phyloP scores from a whole-genome alignment of 2,329 filamentous ascomycete genomes.

The Myrmaecium sp. region DNA sequence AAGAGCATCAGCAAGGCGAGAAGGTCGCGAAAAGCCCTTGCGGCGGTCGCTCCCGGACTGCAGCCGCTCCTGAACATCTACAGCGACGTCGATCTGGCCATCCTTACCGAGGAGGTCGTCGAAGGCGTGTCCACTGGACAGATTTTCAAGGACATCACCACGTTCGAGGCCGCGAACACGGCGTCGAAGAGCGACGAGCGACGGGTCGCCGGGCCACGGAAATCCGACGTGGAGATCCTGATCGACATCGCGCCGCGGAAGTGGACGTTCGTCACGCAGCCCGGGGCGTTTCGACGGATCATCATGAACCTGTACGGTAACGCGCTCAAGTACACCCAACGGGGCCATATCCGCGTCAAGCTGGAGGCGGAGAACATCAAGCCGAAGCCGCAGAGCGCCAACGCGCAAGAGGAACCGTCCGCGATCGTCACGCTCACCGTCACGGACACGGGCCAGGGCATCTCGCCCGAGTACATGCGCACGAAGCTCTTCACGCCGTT shows the following conservation, averaged over 20 bases:
- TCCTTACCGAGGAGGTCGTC: conserved; percentile 35
- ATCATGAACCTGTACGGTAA: conserved; percentile 34
- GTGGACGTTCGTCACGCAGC: conserved; percentile 29
- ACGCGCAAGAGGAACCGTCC: conserved; percentile 1
- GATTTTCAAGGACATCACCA: conserved; percentile 17
- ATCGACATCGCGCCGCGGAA: conserved; percentile 24
- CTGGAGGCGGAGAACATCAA: conserved; percentile 5
- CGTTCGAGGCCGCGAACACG: neutral
- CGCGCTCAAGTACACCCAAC: conserved; percentile 29
- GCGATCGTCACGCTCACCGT: conserved; percentile 29
- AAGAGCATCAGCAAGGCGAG: conserved; percentile 12
- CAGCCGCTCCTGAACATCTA: conserved; percentile 16
- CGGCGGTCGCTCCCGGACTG: conserved; percentile 8
- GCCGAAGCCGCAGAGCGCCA: neutral
- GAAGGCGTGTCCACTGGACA: conserved; percentile 38
- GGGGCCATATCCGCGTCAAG: conserved; percentile 20
- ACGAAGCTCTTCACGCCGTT: conserved; percentile 47
- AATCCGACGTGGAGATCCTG: conserved; percentile 21
- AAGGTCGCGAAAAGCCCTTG: conserved; percentile 8
- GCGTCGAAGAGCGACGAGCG: neutral
- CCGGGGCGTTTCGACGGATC: conserved; percentile 29
- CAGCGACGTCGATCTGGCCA: conserved; percentile 24
- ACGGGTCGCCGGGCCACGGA: neutral
- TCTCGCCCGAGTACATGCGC: conserved; percentile 43
- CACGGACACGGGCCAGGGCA: conserved; percentile 48